Evolutionary conservation across 768 basidiomycete genomes (phyloP), one percentile per base, ranked within the genome.

Genomic region (Podaxis rugospora): DNA sequence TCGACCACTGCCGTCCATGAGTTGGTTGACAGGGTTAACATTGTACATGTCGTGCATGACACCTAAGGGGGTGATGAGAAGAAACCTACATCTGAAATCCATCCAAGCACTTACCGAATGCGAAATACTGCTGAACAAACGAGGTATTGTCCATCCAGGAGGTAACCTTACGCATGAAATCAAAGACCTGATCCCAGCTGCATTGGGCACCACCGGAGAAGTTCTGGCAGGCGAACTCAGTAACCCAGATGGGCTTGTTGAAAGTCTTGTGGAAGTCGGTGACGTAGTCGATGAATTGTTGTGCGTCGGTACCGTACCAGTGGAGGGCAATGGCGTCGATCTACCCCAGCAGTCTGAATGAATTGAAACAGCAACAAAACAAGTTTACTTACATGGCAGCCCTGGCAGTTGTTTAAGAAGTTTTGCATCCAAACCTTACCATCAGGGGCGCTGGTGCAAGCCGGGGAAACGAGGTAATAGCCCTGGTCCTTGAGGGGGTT

Each of bases 171-270:
- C 54, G 57, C 73, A 85, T 81, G 74, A 88, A 89, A 23, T 62
- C 56, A 64, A 67, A 76, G 55, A 85, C 78, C 36, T 86, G 73
- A 21, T 66, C 69, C 28, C 61, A 60, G 62, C 51, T 61, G 57
- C 80, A 80, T 63, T 82, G 81, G 1, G 69, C 62, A 18, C 76
- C 78, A 10, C 78, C 78, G 64, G 72, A 71, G 69, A 86, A 91
- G 75, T 87, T 77, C 83, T 85, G 77, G 75, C 84, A 86, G 62
- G 89, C 90, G 66, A 83, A 86, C 68, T 94, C 92, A 3, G 89
- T 89, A 61, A 88, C 70, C 80, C 80, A 84, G 66, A 92, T 74
- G 28, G 72, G 71, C 59, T 68, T 66, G 14, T 60, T 36, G 66
- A 83, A 86, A 1, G 72, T 73, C 42, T 63, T 62, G 67, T 90